Evolutionary conservation across 345 rosid species (phyloP), one percentile per base, ranked within the genome.

Genomic region (Stellera chamaejasme): DNA sequence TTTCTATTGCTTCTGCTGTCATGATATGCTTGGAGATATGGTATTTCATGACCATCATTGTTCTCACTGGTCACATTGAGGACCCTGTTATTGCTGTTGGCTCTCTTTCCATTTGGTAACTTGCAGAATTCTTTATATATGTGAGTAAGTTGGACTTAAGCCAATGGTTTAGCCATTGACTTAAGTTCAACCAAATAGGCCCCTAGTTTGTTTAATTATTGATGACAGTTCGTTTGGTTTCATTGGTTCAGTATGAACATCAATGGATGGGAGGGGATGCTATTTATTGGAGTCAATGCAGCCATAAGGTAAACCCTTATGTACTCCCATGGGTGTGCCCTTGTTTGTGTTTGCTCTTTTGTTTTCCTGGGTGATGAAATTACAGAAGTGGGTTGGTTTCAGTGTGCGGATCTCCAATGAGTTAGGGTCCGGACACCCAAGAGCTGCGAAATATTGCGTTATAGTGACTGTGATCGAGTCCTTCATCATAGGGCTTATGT

Each of bases 21-120:
- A 89, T 89, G 97, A 76, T 93, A 66, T 93, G 94, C 63, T 67
- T 93, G n/a, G 97, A 93, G 84, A 84, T 93, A 77, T 93, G 97
- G 99, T 93, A 93, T 65, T 84, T 86, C 59, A 93, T 93, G 97
- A 78, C 85, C 27, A 81, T 93, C 45, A 87, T 93, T 68, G 97
- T 93, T 53, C 91, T 93, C 43, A 89, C 99, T 3, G 99, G 99
- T 11, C 96, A 93, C 63, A 96, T 87, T 60, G 83, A 79, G 47
- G 81, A 93, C 55, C 94, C 99, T 25, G 69, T 89, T 36, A 71
- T 89, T 19, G 91, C 94, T 1, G 90, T 89, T 54, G 99, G 99
- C 2, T 93, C 94, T 27, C 94, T 93, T 67, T 89, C 99, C 3
- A 89, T 93, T 55, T 86, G 97, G 97, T 89, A 2, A 59, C 39